Conservation (phyloP, 2,329 filamentous ascomycete genomes). For the Sclerotinia borealis region DNA sequence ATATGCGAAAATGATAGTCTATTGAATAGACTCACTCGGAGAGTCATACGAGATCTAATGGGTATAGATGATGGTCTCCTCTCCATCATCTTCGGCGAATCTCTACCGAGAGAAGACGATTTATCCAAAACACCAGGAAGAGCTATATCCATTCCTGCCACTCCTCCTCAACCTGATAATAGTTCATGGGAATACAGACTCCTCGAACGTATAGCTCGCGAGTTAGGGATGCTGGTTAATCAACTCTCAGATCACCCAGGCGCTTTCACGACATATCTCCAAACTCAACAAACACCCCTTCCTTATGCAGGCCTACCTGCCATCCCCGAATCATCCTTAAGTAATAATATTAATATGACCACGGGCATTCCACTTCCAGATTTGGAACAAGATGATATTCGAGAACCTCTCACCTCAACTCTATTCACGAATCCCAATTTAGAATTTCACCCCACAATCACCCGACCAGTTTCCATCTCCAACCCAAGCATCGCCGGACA, state of each 20-base stretch:
- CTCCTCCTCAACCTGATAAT: constrained; percentile 29
- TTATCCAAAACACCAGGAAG: constrained; percentile 27
- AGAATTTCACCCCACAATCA: constrained; percentile 21
- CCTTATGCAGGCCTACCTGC: constrained; percentile 75
- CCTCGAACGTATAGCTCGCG: constrained; percentile 76
- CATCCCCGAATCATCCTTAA: constrained; percentile 44
- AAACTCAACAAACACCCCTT: constrained; percentile 56
- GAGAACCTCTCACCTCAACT: constrained; percentile 16
- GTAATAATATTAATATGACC: neutral
- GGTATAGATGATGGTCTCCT: constrained; percentile 84
- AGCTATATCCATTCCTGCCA: constrained; percentile 11
- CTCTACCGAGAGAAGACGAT: constrained; percentile 48
- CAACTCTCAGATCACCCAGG: constrained; percentile 82
- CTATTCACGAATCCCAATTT: constrained; percentile 9
- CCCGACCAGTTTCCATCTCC: constrained; percentile 24
- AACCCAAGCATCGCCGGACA: constrained; percentile 1
- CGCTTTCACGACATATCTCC: constrained; percentile 77
- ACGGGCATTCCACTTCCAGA: neutral
- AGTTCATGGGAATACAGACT: constrained; percentile 69
- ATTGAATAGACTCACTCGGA: constrained; percentile 75
- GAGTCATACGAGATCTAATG: constrained; percentile 81
- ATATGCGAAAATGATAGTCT: constrained; percentile 58
- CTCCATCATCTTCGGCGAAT: constrained; percentile 80
- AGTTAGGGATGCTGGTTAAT: constrained; percentile 77
- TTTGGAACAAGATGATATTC: constrained; percentile 18